Conservation (phyloP, 352 stramenopile species). For the Globisporangium paddicum region DNA sequence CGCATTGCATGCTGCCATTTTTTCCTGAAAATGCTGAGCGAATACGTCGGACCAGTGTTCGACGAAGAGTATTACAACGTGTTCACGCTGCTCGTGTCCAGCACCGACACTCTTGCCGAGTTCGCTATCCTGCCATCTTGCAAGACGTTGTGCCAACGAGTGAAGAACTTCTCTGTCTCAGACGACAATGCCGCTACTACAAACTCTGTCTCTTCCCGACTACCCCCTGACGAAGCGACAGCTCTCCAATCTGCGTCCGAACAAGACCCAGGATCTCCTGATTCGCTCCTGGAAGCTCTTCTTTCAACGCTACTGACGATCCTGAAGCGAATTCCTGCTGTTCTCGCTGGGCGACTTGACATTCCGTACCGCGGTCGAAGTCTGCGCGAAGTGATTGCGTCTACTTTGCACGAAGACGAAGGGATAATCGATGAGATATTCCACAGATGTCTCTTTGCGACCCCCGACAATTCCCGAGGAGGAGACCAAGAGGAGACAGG, state of each 20-base stretch:
- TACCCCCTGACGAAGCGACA: not conserved
- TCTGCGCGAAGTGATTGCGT: conserved; percentile 42
- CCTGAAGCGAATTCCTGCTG: conserved; percentile 48
- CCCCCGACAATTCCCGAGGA: conserved; percentile 21
- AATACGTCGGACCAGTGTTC: conserved; percentile 32
- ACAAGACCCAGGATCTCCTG: conserved; percentile 13
- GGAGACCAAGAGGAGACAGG: conserved; percentile 14
- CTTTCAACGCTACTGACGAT: conserved; percentile 56
- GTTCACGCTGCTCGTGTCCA: conserved; percentile 53
- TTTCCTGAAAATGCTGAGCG: conserved; percentile 46
- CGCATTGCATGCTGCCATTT: conserved; percentile 38
- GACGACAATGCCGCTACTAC: conserved; percentile 5
- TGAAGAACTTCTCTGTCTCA: conserved; percentile 32
- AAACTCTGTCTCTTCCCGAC: not conserved
- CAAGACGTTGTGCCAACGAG: conserved; percentile 39
- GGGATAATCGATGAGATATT: conserved; percentile 70
- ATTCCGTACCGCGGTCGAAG: conserved; percentile 36
- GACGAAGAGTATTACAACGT: conserved; percentile 64
- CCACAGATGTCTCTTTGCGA: conserved; percentile 63
- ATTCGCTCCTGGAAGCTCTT: conserved; percentile 47
- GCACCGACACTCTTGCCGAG: conserved; percentile 29
- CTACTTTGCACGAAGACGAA: conserved; percentile 47
- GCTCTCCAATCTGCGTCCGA: not conserved
- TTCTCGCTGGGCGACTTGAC: conserved; percentile 40
- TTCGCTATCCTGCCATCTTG: conserved; percentile 46